Conservation (phyloP, 2,329 filamentous ascomycete genomes). For the Pestalotiopsis sp. region DNA sequence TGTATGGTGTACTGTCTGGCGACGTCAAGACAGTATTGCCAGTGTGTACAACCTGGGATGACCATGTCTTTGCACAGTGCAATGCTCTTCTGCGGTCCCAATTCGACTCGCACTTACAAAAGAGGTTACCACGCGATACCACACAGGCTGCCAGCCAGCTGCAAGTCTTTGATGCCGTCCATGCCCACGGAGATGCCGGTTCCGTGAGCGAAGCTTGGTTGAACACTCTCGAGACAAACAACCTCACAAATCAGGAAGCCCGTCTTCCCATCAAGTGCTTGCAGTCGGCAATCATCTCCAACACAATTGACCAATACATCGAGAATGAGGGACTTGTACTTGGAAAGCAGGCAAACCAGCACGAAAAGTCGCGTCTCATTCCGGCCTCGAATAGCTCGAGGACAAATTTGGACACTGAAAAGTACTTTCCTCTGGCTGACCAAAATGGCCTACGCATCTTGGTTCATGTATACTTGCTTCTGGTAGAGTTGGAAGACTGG, state of each 20-base stretch:
- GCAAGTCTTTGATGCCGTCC: constrained; percentile 64
- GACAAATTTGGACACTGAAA: constrained; percentile 41
- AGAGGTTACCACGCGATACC: constrained; percentile 54
- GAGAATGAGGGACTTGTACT: constrained; percentile 60
- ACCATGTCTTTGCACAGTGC: constrained; percentile 84
- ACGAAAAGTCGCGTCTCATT: constrained; percentile 44
- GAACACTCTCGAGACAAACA: constrained; percentile 58
- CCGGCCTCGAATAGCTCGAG: constrained; percentile 37
- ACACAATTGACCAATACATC: constrained; percentile 59
- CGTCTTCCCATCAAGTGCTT: constrained; percentile 71
- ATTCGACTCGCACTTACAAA: constrained; percentile 72
- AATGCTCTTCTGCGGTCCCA: constrained; percentile 82
- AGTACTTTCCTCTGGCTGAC: constrained; percentile 58
- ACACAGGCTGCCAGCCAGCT: constrained; percentile 60
- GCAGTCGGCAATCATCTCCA: constrained; percentile 74
- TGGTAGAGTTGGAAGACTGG: constrained; percentile 67
- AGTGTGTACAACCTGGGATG: constrained; percentile 81
- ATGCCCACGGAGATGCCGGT: constrained; percentile 60
- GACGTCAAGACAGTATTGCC: constrained; percentile 77
- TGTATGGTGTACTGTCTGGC: constrained; percentile 88
- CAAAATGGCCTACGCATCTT: constrained; percentile 69
- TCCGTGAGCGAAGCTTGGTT: constrained; percentile 62
- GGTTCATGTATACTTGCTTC: constrained; percentile 66
- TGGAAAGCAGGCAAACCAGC: constrained; percentile 48
- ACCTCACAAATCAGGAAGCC: constrained; percentile 59